phyloP scores from a whole-genome alignment of 1,284 basidiomycete genomes.

The Rhodotorula sp. region DNA sequence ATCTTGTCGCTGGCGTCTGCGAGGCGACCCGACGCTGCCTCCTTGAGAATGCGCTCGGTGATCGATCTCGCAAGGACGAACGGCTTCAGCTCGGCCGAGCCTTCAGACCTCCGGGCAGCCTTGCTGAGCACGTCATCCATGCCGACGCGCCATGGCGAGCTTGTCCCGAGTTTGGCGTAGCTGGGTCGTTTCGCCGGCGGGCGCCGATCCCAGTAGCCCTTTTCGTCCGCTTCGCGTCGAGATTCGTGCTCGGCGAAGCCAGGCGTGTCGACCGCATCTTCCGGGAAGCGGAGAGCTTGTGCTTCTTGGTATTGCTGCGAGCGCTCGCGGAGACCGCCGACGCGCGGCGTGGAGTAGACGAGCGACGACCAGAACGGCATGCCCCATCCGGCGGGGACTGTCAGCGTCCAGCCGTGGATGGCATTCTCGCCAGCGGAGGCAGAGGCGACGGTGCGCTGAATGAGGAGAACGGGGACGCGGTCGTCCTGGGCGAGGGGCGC shows the following conservation, averaged over 20 bases:
- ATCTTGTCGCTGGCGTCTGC: background rate
- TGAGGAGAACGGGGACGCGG: conserved; percentile 73
- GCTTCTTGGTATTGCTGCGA: conserved; percentile 75
- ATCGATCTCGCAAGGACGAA: conserved; percentile 10
- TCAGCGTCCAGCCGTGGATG: conserved; percentile 71
- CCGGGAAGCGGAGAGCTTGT: conserved; percentile 71
- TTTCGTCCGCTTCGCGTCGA: conserved; percentile 58
- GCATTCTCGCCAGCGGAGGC: conserved; percentile 24
- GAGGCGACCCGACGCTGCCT: no score
- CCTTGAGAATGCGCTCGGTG: background rate
- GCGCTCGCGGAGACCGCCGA: conserved; percentile 75
- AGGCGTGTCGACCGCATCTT: conserved; percentile 68
- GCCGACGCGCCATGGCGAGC: conserved; percentile 67
- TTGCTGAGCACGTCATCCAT: conserved; percentile 55
- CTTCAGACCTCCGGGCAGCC: background rate
- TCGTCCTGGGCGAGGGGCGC: conserved; percentile 68
- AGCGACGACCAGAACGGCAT: conserved; percentile 84
- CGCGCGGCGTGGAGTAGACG: conserved; percentile 71
- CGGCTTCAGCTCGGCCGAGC: background rate
- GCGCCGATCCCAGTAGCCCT: conserved; percentile 68
- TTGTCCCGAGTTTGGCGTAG: conserved; percentile 60
- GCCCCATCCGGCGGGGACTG: conserved; percentile 77
- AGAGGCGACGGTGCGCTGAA: conserved; percentile 66
- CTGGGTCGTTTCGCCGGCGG: conserved; percentile 81
- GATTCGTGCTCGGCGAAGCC: conserved; percentile 54